Evolutionary conservation across 78 protist species (phyloP).

Genomic region (Protostelium mycophagum): DNA sequence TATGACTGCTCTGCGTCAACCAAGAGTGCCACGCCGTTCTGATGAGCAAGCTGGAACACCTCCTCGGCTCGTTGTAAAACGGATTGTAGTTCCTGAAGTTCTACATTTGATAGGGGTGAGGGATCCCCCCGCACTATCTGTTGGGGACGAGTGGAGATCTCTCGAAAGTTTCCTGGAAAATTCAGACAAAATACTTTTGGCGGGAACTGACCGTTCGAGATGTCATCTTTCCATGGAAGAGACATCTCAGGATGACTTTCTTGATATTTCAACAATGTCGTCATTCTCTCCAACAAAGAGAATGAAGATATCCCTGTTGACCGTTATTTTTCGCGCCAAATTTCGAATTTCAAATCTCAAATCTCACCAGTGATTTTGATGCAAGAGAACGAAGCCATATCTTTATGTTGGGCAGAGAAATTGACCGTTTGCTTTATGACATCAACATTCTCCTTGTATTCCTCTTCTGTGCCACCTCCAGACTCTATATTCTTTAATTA

Average conservation of each 20-base stretch:
- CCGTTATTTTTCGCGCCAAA: neutral
- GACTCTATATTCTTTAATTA: neutral
- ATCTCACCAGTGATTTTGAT: neutral
- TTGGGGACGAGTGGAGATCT: neutral
- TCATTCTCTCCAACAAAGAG: neutral
- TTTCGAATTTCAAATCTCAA: too few relatives aligned
- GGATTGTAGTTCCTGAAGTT: constrained; percentile 1
- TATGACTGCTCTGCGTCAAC: constrained; percentile 61
- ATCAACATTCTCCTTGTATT: neutral
- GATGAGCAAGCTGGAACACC: constrained; percentile 18
- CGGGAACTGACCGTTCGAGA: neutral
- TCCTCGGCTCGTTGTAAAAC: constrained; percentile 23
- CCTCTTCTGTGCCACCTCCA: neutral
- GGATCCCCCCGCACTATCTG: neutral
- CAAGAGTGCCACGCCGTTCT: constrained; percentile 20
- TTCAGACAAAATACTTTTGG: too few relatives aligned
- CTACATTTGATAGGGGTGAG: neutral
- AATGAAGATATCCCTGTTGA: neutral
- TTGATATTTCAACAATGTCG: neutral
- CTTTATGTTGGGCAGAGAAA: neutral
- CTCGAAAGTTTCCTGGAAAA: neutral
- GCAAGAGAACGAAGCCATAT: neutral
- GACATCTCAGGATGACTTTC: neutral
- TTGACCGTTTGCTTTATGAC: neutral
- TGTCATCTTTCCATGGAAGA: neutral